A percentile compares a stretch with the other conserved stretches of the same genome.
phyloP scores from a whole-genome alignment of 768 basidiomycete species.

The Gyrodon lividus region DNA sequence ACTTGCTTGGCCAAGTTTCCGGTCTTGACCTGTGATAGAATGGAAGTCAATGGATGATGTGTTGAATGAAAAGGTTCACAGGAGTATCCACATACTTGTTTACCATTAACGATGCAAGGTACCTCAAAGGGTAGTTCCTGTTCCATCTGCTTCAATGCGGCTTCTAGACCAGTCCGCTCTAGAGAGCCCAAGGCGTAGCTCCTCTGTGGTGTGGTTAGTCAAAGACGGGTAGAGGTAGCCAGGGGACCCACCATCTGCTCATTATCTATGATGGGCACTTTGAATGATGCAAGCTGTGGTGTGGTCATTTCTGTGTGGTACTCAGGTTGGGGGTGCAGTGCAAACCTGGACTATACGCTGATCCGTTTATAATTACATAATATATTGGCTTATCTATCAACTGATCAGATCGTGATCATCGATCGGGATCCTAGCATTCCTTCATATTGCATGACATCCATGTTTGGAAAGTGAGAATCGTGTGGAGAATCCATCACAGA shows the following conservation, averaged over 20 bases:
- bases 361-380: background rate
- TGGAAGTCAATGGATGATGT: conserved; percentile 3
- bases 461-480: too few species aligned
- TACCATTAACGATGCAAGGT: conserved; percentile 90
- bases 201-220: conserved; percentile 43
- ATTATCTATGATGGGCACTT: conserved; percentile 83
- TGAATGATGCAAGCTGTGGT: conserved; percentile 83
- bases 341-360: too few species aligned
- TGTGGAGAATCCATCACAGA: too few species aligned
- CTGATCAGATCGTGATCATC: too few species aligned
- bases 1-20: conserved; percentile 76
- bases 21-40: conserved; percentile 63
- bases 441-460: too few species aligned
- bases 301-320: conserved; percentile 52
- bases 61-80: background rate
- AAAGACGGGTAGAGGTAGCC: background rate
- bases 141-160: conserved; percentile 77
- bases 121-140: conserved; percentile 86
- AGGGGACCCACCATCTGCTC: conserved; percentile 77
- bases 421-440: too few species aligned
- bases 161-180: conserved; percentile 73
- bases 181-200: conserved; percentile 75
- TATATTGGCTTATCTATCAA: too few species aligned
- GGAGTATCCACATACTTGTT: conserved; percentile 51
- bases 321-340: too few species aligned